Conservation (phyloP, 2,329 filamentous ascomycete genomes). For the Cladobotryum protrusum region DNA sequence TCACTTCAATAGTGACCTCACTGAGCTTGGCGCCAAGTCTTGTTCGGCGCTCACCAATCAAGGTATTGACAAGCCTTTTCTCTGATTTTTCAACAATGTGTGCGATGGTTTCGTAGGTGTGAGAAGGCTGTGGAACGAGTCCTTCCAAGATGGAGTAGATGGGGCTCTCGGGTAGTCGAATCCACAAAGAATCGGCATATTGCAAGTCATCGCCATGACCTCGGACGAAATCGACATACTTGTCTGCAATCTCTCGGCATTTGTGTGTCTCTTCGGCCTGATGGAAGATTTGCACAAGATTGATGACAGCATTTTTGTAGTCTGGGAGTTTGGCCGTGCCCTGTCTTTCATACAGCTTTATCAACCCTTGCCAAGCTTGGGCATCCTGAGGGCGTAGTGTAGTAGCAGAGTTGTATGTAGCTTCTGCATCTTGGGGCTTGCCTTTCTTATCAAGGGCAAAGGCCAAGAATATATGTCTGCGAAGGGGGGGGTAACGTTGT, state of each 20-base stretch:
- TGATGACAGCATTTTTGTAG: slow-evolving; percentile 68
- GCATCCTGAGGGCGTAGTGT: slow-evolving; percentile 65
- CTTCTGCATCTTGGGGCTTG: slow-evolving; percentile 65
- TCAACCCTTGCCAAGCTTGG: slow-evolving; percentile 87
- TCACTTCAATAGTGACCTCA: slow-evolving; percentile 81
- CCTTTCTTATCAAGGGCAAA: slow-evolving; percentile 76
- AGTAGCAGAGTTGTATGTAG: slow-evolving; percentile 67
- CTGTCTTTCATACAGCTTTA: slow-evolving; percentile 79
- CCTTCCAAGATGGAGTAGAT: slow-evolving; percentile 81
- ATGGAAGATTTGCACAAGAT: slow-evolving; percentile 68
- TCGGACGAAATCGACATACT: slow-evolving; percentile 69
- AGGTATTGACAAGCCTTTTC: slow-evolving; percentile 78
- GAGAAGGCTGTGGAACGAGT: slow-evolving; percentile 68
- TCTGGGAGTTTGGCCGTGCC: slow-evolving; percentile 60
- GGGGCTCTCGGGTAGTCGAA: slow-evolving; percentile 73
- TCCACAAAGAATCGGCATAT: slow-evolving; percentile 67
- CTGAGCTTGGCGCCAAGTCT: slow-evolving; percentile 77
- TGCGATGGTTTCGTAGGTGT: slow-evolving; percentile 75
- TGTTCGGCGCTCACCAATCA: slow-evolving; percentile 84
- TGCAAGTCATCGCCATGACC: slow-evolving; percentile 65
- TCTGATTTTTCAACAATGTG: slow-evolving; percentile 82
- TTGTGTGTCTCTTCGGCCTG: slow-evolving; percentile 59
- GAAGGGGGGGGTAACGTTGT: not conserved
- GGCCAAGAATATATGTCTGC: slow-evolving; percentile 76
- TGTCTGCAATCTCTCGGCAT: slow-evolving; percentile 65